phyloP scores from a whole-genome alignment of 2,329 filamentous ascomycete species.

The Calycina herbarum region DNA sequence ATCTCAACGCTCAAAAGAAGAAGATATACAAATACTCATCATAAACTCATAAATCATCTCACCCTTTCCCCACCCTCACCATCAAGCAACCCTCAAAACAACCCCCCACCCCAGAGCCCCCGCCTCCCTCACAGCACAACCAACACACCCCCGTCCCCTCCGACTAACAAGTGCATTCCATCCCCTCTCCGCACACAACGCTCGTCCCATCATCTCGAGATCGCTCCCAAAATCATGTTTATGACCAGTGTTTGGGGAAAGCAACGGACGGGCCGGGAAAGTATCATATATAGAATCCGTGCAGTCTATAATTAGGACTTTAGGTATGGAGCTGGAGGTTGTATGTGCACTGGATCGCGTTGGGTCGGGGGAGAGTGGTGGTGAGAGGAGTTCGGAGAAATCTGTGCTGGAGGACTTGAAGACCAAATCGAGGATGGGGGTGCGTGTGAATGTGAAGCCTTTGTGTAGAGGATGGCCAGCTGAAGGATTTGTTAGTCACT shows the following conservation, averaged over 20 bases:
- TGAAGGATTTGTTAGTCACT: constrained; percentile 30
- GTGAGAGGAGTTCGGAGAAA: constrained; percentile 31
- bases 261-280: constrained; percentile 27
- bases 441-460: constrained; percentile 58
- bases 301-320: constrained; percentile 63
- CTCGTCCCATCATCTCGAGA: constrained; percentile 69
- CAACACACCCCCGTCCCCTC: constrained; percentile 66
- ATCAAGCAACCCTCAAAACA: constrained; percentile 24
- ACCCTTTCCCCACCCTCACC: background rate
- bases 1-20: no score
- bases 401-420: constrained; percentile 22
- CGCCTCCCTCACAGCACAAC: constrained; percentile 74
- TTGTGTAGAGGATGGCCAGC: constrained; percentile 63
- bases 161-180: constrained; percentile 73
- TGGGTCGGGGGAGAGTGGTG: constrained; percentile 29
- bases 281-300: constrained; percentile 35
- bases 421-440: constrained; percentile 59
- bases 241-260: constrained; percentile 24
- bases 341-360: constrained; percentile 36
- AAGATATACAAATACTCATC: no score
- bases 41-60: no score
- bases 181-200: constrained; percentile 71
- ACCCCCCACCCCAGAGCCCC: constrained; percentile 62
- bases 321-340: constrained; percentile 38
- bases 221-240: constrained; percentile 50